phyloP scores from a whole-genome alignment of 1,139 yeast genomes.

The Yamadazyma spencermartinsiae region DNA sequence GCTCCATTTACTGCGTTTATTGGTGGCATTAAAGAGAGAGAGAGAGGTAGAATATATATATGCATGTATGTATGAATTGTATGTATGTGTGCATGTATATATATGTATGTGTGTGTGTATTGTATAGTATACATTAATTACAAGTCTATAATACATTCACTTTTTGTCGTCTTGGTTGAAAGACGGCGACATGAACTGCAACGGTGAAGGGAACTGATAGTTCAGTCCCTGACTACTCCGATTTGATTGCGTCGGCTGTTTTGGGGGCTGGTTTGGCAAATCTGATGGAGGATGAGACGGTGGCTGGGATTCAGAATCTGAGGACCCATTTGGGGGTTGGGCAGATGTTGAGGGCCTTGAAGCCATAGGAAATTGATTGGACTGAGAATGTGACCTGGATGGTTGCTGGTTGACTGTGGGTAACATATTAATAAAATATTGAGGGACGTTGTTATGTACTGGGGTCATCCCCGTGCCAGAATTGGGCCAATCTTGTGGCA shows the following conservation, averaged over 20 bases:
- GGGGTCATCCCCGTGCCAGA: conserved; percentile 42
- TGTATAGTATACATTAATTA: conserved; percentile 4
- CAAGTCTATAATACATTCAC: conserved; percentile 3
- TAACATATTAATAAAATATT: conserved; percentile 27
- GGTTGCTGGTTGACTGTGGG: conserved; percentile 13
- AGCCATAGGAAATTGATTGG: not conserved
- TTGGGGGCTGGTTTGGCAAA: conserved; percentile 6
- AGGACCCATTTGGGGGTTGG: conserved; percentile 3
- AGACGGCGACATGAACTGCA: conserved; percentile 16
- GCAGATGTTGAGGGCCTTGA: not conserved
- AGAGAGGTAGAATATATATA: no score
- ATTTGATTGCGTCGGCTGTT: not conserved
- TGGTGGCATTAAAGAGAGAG: no score
- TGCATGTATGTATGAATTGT: no score
- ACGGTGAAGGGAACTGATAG: conserved; percentile 20
- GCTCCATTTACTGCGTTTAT: no score
- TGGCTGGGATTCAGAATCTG: conserved; percentile 10
- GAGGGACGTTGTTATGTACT: conserved; percentile 27
- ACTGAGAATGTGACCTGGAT: conserved; percentile 5
- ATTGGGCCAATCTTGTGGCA: conserved; percentile 47
- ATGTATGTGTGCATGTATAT: no score
- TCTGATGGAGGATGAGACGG: conserved; percentile 1
- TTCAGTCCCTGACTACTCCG: conserved; percentile 4
- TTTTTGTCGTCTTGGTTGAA: conserved; percentile 8
- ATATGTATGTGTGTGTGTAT: no score